These are phyloP conservation scores for Trypanosoma avium DNA, from an alignment of 208 protist genomes.

Conservation along the genomic window DNA sequence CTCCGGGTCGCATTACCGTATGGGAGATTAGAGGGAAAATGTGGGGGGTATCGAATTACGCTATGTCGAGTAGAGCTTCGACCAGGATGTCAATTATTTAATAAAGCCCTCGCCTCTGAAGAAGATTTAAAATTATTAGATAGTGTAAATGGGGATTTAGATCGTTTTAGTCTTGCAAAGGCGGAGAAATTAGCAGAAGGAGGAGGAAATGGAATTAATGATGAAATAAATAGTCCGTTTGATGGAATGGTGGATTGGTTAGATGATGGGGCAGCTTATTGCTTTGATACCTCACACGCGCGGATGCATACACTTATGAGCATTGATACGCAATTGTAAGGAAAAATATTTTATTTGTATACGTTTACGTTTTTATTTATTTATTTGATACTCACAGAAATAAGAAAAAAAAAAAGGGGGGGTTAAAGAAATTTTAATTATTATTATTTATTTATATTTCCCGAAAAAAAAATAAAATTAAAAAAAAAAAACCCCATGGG, in stretches of 20 bases:
- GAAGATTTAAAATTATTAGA: constrained; percentile 22
- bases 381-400: neutral
- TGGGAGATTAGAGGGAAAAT: neutral
- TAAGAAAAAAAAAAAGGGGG: neutral
- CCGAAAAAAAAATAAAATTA: no score
- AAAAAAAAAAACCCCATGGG: no score
- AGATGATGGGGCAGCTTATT: constrained; percentile 16
- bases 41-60: neutral
- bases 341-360: neutral
- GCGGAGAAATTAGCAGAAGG: no score
- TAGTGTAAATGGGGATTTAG: constrained; percentile 6
- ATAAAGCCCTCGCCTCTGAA: constrained; percentile 5
- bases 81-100: constrained; percentile 3
- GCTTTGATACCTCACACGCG: constrained; percentile 10
- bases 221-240: no score
- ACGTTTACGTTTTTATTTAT: neutral
- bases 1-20: constrained; percentile 18
- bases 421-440: no score
- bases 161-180: neutral
- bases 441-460: no score
- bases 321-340: constrained; percentile 12
- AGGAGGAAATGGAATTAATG: no score
- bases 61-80: constrained; percentile 19
- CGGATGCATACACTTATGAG: constrained; percentile 19
- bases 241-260: constrained; percentile 24